Percentiles rank a stretch among this genome's conserved stretches.
Evolutionary conservation across 768 basidiomycete species (phyloP).

Genomic region (Gloeophyllum trabeum): DNA sequence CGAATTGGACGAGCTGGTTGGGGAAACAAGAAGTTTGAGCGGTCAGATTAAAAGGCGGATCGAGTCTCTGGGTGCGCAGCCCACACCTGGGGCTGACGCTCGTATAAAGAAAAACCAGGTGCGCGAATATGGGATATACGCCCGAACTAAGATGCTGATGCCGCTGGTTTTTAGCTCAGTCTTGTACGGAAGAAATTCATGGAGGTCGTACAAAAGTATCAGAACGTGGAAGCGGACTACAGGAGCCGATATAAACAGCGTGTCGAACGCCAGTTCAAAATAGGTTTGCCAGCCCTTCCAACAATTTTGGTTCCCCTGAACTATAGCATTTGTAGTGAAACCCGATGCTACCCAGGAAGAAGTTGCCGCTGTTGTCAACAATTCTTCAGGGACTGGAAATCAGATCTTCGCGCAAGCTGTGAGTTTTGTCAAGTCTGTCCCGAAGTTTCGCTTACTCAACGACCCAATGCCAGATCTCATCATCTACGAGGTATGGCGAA

Average conservation of each 20-base stretch:
- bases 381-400: conserved; percentile 49
- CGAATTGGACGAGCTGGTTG: conserved; percentile 58
- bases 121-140: too few species aligned
- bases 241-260: conserved; percentile 70
- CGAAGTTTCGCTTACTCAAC: too few species aligned
- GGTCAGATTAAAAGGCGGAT: conserved; percentile 59
- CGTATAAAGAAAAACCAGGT: conserved; percentile 76
- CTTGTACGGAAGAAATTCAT: conserved; percentile 69
- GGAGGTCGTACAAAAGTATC: conserved; percentile 79
- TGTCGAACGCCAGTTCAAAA: conserved; percentile 80
- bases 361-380: conserved; percentile 75
- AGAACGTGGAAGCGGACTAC: conserved; percentile 73
- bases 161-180: conserved; percentile 28
- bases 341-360: conserved; percentile 90
- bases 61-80: conserved; percentile 58
- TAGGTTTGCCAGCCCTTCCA: conserved; percentile 36
- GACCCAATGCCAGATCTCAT: conserved; percentile 68
- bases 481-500: conserved; percentile 75
- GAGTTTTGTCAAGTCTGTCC: conserved; percentile 12
- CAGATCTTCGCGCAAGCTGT: conserved; percentile 92
- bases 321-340: conserved; percentile 45
- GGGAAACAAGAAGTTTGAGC: conserved; percentile 63
- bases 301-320: conserved; percentile 1
- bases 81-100: conserved; percentile 54
- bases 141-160: not conserved